Base-by-base conservation (phyloP, 2,329 filamentous ascomycete species). In the Xylaria sp. region DNA sequence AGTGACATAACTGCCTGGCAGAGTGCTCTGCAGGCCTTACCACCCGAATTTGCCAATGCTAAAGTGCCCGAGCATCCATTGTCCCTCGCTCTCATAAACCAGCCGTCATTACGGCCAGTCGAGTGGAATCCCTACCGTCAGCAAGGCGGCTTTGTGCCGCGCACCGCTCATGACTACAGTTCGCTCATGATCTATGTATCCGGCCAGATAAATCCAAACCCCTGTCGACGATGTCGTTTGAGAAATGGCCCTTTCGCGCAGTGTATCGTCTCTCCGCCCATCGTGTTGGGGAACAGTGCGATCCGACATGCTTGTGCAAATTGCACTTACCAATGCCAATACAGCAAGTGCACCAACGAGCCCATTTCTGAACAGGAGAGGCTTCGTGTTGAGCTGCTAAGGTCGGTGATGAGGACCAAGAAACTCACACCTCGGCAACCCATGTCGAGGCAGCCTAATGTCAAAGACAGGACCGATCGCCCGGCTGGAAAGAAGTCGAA, bases 181-280 rank as follows among this genome's bases (percentile, higher is more conserved):
- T 68, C 72, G 28, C 54, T 73, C 45, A 72, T 74, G 72, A 73
- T 74, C 40, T 74, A 69, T 31, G 35, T 73, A 35, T 73, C 67
- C 6, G 72, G 72, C 5, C 69, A 73, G 47, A 60, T 72, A 53
- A 73, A 70, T 45, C 69, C 69, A 2, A 71, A 73, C 21, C 72
- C 72, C 14, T 74, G 72, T 40, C 68, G 68, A 12, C 70, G 72
- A 31, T 74, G 72, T 42, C 37, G 67, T 5, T 52, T 71, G 17
- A 67, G 57, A 40, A 72, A 73, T 55, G 72, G 72, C 1, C 72
- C 71, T n/a, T 74, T 67, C 40, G 66, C 68, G 15, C 66, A 50
- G 11, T 74, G 72, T 50, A 45, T 74, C 3, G 67, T 72, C 11
- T 61, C 72, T 5, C 71, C 71, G 14, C 70, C 70, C 0, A 23